phyloP scores from a whole-genome alignment of 169 alveolate genomes.

The Babesia microti region DNA sequence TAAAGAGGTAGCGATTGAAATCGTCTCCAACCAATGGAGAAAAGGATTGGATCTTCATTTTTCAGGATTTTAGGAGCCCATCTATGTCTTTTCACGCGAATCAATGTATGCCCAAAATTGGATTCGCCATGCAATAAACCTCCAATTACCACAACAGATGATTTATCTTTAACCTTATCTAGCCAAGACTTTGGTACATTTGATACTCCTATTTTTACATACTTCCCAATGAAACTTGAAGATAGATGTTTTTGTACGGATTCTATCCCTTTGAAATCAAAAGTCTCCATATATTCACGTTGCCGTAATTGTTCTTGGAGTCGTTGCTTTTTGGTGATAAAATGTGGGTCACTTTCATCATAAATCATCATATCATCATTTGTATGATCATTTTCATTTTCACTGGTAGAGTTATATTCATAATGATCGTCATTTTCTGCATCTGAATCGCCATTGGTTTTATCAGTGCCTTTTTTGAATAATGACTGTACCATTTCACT shows the following conservation, averaged over 20 bases:
- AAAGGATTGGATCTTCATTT: slow-evolving; percentile 90
- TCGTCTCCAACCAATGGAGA: slow-evolving; percentile 98
- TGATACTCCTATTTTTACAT: slow-evolving; percentile 75
- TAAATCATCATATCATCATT: slow-evolving; percentile 1
- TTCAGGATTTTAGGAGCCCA: slow-evolving; percentile 95
- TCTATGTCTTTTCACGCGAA: too few relatives aligned
- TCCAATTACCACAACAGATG: slow-evolving; percentile 46
- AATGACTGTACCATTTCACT: too few relatives aligned
- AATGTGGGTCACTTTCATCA: too few relatives aligned
- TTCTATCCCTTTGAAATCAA: too few relatives aligned
- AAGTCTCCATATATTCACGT: too few relatives aligned
- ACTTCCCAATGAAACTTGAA: slow-evolving; percentile 82
- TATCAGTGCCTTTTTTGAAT: slow-evolving; percentile 14
- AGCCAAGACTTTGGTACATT: slow-evolving; percentile 37
- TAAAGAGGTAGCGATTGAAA: slow-evolving; percentile 93
- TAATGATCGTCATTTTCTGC: slow-evolving; percentile 7
- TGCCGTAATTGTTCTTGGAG: too few relatives aligned
- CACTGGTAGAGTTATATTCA: too few relatives aligned
- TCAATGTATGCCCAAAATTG: too few relatives aligned
- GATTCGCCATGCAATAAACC: too few relatives aligned
- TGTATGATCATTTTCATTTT: background rate
- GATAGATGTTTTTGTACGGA: too few relatives aligned
- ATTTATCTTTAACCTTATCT: slow-evolving; percentile 36
- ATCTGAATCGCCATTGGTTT: slow-evolving; percentile 11
- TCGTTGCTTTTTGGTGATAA: too few relatives aligned